Percentiles rank a stretch among this genome's conserved stretches.
These are phyloP conservation scores for Pharus latifolius DNA, from an alignment of 176 grass and related monocot genomes.

Conservation along the genomic window DNA sequence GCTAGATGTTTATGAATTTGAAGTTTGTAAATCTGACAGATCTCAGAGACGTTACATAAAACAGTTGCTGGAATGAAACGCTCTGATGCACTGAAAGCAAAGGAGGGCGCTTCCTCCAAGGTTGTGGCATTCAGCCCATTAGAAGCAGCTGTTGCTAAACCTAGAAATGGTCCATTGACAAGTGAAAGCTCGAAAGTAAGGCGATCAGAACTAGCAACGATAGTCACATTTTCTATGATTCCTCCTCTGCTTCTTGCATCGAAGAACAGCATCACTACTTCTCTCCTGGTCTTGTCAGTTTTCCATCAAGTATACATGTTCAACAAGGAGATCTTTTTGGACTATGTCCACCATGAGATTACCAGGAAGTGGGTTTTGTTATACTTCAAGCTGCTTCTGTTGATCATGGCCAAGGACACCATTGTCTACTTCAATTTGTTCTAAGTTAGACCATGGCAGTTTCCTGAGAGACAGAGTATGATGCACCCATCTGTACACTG, in stretches of 20 bases:
- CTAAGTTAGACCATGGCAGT: slow-evolving; percentile 12
- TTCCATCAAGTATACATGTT: slow-evolving; percentile 86
- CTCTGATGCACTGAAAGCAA: slow-evolving; percentile 12
- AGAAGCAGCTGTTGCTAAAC: slow-evolving; percentile 42
- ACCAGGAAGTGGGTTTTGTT: slow-evolving; percentile 84
- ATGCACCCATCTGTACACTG: not conserved
- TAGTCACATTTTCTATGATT: slow-evolving; percentile 58
- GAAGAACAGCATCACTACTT: slow-evolving; percentile 47
- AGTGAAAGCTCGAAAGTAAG: slow-evolving; percentile 68
- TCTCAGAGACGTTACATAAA: slow-evolving; percentile 21
- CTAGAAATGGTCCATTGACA: slow-evolving; percentile 50
- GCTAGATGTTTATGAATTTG: not conserved
- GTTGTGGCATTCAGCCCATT: slow-evolving; percentile 67
- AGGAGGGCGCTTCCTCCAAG: slow-evolving; percentile 19
- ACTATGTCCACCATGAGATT: slow-evolving; percentile 82
- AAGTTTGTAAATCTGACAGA: slow-evolving; percentile 19
- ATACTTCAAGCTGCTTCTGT: slow-evolving; percentile 73
- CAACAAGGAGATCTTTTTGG: slow-evolving; percentile 95
- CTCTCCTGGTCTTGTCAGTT: slow-evolving; percentile 39
- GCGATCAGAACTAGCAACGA: slow-evolving; percentile 44
- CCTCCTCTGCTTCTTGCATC: slow-evolving; percentile 62
- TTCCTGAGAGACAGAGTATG: not conserved
- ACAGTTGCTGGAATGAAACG: slow-evolving; percentile 7
- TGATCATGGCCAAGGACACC: slow-evolving; percentile 83
- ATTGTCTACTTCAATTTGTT: slow-evolving; percentile 56